phyloP scores from a whole-genome alignment of 352 stramenopile genomes.

The Phytophthora podocarpi region DNA sequence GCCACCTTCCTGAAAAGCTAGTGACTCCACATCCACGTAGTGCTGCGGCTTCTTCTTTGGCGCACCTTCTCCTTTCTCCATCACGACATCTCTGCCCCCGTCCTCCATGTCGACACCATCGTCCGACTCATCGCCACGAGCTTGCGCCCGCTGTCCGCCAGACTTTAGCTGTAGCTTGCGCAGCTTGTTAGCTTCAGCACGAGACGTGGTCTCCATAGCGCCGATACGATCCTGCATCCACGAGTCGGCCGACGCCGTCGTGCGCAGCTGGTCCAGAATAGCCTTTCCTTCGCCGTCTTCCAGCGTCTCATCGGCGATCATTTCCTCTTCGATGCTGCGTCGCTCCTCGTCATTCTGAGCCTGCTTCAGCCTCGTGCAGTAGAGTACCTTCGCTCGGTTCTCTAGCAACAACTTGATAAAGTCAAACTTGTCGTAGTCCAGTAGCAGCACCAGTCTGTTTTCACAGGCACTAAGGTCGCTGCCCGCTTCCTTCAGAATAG shows the following conservation, averaged over 20 bases:
- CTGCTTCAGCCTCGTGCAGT: conserved; percentile 97
- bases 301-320: conserved; percentile 83
- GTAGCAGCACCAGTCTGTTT: conserved; percentile 96
- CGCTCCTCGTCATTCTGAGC: conserved; percentile 93
- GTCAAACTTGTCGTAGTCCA: conserved; percentile 99
- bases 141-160: conserved; percentile 24
- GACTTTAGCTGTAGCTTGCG: conserved; percentile 74
- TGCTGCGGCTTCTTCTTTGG: conserved; percentile 68
- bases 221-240: conserved; percentile 95
- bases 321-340: conserved; percentile 89
- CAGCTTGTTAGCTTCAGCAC: conserved; percentile 82
- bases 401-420: conserved; percentile 98
- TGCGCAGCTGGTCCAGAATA: conserved; percentile 92
- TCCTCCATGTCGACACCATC: conserved; percentile 66
- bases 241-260: conserved; percentile 91
- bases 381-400: conserved; percentile 96
- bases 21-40: conserved; percentile 95
- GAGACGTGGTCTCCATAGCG: conserved; percentile 83
- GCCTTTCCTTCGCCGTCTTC: conserved; percentile 83
- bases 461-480: conserved; percentile 91
- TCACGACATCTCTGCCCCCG: conserved; percentile 17
- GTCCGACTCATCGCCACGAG: conserved; percentile 37
- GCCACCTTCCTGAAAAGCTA: conserved; percentile 95
- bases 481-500: conserved; percentile 65
- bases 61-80: conserved; percentile 25